Base-by-base conservation (phyloP, 495 filamentous ascomycete genomes). In the Rusavskia elegans region DNA sequence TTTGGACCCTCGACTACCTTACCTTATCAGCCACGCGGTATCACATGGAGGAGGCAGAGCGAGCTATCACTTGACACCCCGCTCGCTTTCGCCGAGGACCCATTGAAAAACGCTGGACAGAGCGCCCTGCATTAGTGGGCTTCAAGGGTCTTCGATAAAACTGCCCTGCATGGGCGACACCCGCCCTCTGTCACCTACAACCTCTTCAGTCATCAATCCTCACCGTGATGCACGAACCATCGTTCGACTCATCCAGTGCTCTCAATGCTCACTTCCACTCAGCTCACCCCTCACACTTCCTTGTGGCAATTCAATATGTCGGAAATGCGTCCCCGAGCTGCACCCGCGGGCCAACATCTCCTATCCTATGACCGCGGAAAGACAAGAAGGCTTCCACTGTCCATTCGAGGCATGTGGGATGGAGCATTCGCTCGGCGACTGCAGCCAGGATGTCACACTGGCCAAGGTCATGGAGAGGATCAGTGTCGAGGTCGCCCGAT, bases 291-390 rank as follows among this genome's bases (percentile, higher is more conserved):
- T 85, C 41, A 85, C 85, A 4, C 68, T 96, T 17, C 89, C 89
- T 2, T 96, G 89, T 61, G 89, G 89, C 3, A 78, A 84, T 61
- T 77, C 82, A 7, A 57, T 94, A 6, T 96, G 89, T 66, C 78
- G 76, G 53, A 61, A 60, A 17, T 96, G 89, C 65, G 67, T 95
- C 2, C 89, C 89, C 7, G 63, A 73, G 30, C 59, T 77, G 5
- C 76, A 79, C 56, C 58, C 64, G 20, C 74, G 87, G 25, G 68
- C 68, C 52, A 77, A 84, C 53, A 82, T 93, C 41, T 80, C 85
- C 11, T 94, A 88, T 66, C 86, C 85, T 0, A 76, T 73, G 36
- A 73, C 70, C 3, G 71, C 75, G 25, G 77, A 74, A 29, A 73
- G 87, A 44, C 71, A 76, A 53, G 72, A 78, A 53, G 84, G 79